A percentile compares a stretch with the other conserved stretches of the same genome.
Conservation (phyloP, 1,284 basidiomycete species). For the Sanghuangporus sanghuang region DNA sequence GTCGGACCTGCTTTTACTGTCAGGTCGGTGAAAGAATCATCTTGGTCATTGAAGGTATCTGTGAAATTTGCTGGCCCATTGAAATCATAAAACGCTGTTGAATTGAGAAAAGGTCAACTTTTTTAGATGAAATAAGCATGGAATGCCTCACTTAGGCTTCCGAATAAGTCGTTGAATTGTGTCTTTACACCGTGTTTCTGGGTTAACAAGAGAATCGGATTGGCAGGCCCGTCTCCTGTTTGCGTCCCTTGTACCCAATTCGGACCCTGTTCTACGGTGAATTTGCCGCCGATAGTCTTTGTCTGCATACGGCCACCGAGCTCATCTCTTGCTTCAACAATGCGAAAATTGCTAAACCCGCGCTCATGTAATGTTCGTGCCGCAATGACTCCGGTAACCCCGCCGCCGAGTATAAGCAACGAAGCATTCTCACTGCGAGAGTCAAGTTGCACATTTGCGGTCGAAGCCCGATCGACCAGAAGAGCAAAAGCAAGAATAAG, state of each 20-base stretch:
- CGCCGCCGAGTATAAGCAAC: conserved; percentile 56
- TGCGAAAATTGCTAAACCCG: conserved; percentile 54
- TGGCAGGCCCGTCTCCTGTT: conserved; percentile 42
- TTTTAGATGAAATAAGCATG: neutral
- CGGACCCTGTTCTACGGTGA: conserved; percentile 55
- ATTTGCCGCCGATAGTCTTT: conserved; percentile 37
- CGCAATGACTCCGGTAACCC: conserved; percentile 61
- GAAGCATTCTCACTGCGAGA: conserved; percentile 5
- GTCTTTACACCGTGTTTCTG: conserved; percentile 51
- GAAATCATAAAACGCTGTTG: conserved; percentile 45
- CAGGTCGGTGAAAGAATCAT: conserved; percentile 37
- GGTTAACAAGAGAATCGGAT: conserved; percentile 59
- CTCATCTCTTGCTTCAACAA: conserved; percentile 54
- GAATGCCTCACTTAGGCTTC: conserved; percentile 41
- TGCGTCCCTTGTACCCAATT: conserved; percentile 73
- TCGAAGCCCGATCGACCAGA: neutral
- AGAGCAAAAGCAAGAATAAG: neutral
- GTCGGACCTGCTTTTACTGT: conserved; percentile 38
- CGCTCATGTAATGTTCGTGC: conserved; percentile 54
- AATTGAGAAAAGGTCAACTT: neutral
- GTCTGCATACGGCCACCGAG: conserved; percentile 59
- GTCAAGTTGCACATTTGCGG: neutral
- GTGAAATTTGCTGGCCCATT: conserved; percentile 43
- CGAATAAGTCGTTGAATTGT: conserved; percentile 40
- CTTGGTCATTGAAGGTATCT: conserved; percentile 36